Conservation (phyloP, 2,329 filamentous ascomycete genomes). For the Alternaria triticina region DNA sequence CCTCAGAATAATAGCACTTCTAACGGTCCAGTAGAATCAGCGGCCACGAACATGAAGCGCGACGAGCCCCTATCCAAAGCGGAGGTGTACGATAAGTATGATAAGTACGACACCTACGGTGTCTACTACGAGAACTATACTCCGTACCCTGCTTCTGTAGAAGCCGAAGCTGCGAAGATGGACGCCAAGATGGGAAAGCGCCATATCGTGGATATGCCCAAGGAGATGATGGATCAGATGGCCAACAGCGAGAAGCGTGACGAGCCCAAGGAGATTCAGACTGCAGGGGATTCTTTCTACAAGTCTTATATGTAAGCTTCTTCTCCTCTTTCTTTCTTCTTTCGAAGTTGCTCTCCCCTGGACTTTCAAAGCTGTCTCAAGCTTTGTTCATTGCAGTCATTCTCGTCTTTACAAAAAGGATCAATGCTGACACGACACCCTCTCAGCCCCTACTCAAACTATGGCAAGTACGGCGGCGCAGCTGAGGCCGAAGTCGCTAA, state of each 20-base stretch:
- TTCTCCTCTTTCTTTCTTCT: background rate
- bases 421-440: background rate
- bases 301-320: background rate
- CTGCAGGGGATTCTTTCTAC: background rate
- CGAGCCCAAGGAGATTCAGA: background rate
- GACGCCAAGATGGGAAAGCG: background rate
- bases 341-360: background rate
- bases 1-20: fast-evolving
- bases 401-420: fast-evolving
- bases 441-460: background rate
- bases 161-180: background rate
- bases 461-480: background rate
- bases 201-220: background rate
- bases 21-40: background rate
- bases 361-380: no score
- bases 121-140: background rate
- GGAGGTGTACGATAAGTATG: background rate
- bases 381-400: background rate
- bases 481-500: background rate
- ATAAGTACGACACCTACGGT: background rate
- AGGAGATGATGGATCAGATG: background rate
- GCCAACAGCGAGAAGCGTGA: background rate
- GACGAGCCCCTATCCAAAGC: background rate
- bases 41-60: background rate
- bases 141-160: background rate